Evolutionary conservation across 2,329 filamentous ascomycete species (phyloP).

Genomic region (Xylariaceae sp.): DNA sequence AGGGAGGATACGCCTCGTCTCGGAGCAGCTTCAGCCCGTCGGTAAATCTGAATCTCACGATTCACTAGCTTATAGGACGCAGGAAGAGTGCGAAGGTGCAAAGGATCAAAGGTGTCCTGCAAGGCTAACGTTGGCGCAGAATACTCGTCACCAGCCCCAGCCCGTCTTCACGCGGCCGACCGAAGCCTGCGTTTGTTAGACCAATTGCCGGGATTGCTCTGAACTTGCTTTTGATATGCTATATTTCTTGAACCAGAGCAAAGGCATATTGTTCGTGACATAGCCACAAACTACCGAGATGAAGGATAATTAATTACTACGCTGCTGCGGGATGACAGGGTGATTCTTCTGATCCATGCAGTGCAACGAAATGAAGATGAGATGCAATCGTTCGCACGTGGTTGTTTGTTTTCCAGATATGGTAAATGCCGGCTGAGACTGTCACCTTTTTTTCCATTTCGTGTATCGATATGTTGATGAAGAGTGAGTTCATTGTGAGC

Average conservation of each 20-base stretch:
- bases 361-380: neutral
- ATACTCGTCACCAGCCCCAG: neutral
- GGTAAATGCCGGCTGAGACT: neutral
- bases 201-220: too few relatives aligned
- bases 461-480: neutral
- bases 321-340: neutral
- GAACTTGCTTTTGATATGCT: too few relatives aligned
- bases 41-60: neutral
- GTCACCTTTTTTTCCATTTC: neutral
- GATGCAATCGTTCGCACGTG: neutral
- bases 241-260: too few relatives aligned
- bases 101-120: constrained; percentile 15
- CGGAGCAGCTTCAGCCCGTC: neutral
- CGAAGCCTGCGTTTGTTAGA: constrained; percentile 3
- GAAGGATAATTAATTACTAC: constrained; percentile 4
- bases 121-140: constrained; percentile 19
- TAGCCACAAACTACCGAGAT: constrained; percentile 20
- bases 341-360: neutral
- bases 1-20: neutral
- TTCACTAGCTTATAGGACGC: constrained; percentile 4
- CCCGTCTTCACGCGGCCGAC: too few relatives aligned
- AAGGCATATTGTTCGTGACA: too few relatives aligned
- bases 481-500: neutral
- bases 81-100: constrained; percentile 11
- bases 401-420: neutral